These are phyloP conservation scores for Citrus hindsii DNA, from an alignment of 345 rosid genomes.

Conservation along the genomic window DNA sequence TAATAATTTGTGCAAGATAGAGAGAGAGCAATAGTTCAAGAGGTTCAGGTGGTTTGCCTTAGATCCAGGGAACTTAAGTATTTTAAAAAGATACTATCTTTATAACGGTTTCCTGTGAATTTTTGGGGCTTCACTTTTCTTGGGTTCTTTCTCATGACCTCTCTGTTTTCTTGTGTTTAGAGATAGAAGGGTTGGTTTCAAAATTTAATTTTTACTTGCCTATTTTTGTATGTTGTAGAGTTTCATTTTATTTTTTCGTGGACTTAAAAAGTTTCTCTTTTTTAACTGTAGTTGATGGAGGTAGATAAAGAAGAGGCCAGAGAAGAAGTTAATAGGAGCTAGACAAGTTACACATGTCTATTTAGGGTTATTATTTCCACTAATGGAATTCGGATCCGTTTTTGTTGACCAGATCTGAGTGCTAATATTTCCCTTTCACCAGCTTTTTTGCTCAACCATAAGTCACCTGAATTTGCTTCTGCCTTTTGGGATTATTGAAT, in stretches of 20 bases:
- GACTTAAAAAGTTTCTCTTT: slow-evolving; percentile 17
- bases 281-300: slow-evolving; percentile 39
- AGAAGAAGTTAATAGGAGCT: slow-evolving; percentile 23
- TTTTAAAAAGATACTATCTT: slow-evolving; percentile 30
- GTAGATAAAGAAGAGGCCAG: slow-evolving; percentile 38
- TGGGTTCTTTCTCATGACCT: slow-evolving; percentile 51
- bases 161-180: slow-evolving; percentile 29
- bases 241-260: slow-evolving; percentile 16
- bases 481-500: slow-evolving; percentile 19
- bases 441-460: slow-evolving; percentile 22
- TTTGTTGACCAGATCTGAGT: slow-evolving; percentile 43
- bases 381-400: slow-evolving; percentile 38
- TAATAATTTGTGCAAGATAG: slow-evolving; percentile 21
- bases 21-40: slow-evolving; percentile 24
- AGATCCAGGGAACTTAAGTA: slow-evolving; percentile 55
- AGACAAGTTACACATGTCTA: slow-evolving; percentile 12
- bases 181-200: slow-evolving; percentile 26
- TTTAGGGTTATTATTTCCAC: slow-evolving; percentile 22
- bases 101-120: slow-evolving; percentile 51
- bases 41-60: slow-evolving; percentile 57
- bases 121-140: slow-evolving; percentile 37
- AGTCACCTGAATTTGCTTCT: slow-evolving; percentile 27
- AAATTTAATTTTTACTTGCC: slow-evolving; percentile 2
- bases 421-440: slow-evolving; percentile 32
- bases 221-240: background rate